Evolutionary conservation across 768 basidiomycete species (phyloP), one percentile per base, ranked within the genome.

Genomic region (Mycena polygramma): DNA sequence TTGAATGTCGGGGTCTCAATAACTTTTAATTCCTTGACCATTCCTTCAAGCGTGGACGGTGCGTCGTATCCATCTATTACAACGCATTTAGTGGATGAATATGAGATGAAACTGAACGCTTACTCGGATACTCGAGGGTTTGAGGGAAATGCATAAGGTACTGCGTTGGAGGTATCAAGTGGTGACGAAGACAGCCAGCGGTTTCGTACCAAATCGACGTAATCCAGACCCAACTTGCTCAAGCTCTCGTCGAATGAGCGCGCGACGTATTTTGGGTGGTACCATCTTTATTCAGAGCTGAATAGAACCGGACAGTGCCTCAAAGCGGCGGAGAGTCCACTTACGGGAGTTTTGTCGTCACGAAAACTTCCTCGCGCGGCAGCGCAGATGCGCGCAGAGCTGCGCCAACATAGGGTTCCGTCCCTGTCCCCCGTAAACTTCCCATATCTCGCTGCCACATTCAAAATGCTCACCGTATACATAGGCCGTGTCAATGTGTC

Each of bases 121-220:
- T 60, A 83, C 83, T 75, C 46, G 80, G 78, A 67, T 79, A 78
- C 26, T 72, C 73, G 24, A 81, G 68, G 30, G 74, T 74, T 76
- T 86, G 85, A 37, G 87, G 88, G 82, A 83, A 88, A 67, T 89
- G 88, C 49, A 89, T 75, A 10, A 89, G 79, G 68, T 85, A 88
- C 85, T 88, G 58, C 30, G n/a, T 36, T 7, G 13, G 57, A 52
- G 51, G 15, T 15, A 3, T 52, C 48, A 39, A 7, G 15, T 22
- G 17, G n/a, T 7, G 10, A 2, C 5, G 52, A 37, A 37, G 37
- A 30, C 20, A 22, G 57, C 30, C n/a, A 8, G 26, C n/a, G 45
- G 49, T 41, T 13, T 69, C 78, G 20, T 49, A 82, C 82, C 49
- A 88, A 79, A 76, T 89, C 89, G 51, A 88, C 81, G 72, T 89